Evolutionary conservation across 306 rosid genomes (phyloP).

Genomic region (Begonia loranthoides): DNA sequence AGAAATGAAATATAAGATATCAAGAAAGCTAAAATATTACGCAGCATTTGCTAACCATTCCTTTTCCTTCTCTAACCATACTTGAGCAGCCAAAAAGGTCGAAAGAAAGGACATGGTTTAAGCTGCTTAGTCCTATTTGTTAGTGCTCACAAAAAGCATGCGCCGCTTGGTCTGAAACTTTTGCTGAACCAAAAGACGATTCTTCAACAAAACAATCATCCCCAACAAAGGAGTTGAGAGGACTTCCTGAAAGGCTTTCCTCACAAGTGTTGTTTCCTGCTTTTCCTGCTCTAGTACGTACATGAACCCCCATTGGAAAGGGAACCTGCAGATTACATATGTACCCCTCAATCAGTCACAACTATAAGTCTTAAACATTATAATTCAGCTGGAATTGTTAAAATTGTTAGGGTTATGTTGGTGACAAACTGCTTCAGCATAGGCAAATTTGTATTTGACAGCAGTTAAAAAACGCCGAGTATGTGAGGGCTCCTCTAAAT

Average conservation of each 20-base stretch:
- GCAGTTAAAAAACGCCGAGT: no score
- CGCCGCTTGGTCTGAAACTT: slow-evolving; percentile 18
- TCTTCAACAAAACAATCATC: slow-evolving; percentile 24
- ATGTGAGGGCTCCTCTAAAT: no score
- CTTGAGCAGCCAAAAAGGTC: no score
- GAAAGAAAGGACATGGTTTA: background rate
- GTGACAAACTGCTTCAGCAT: background rate
- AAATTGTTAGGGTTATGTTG: background rate
- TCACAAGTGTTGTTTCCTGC: slow-evolving; percentile 16
- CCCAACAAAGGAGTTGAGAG: slow-evolving; percentile 17
- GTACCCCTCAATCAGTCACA: no score
- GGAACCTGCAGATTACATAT: slow-evolving; percentile 23
- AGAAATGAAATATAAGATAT: no score
- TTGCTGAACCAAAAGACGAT: slow-evolving; percentile 16
- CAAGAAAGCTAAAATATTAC: no score
- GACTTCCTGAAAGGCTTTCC: slow-evolving; percentile 21
- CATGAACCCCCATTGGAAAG: slow-evolving; percentile 35
- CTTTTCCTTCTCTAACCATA: no score
- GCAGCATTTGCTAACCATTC: no score
- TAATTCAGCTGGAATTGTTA: no score
- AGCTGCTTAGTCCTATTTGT: slow-evolving; percentile 19
- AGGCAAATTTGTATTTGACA: no score
- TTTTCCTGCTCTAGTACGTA: slow-evolving; percentile 32
- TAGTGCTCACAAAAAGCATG: slow-evolving; percentile 19
- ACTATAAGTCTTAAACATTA: no score